Percentiles rank a stretch among this genome's conserved stretches.
Evolutionary conservation across 257 asterid species (phyloP).

Genomic region (Nicotiana tabacum): DNA sequence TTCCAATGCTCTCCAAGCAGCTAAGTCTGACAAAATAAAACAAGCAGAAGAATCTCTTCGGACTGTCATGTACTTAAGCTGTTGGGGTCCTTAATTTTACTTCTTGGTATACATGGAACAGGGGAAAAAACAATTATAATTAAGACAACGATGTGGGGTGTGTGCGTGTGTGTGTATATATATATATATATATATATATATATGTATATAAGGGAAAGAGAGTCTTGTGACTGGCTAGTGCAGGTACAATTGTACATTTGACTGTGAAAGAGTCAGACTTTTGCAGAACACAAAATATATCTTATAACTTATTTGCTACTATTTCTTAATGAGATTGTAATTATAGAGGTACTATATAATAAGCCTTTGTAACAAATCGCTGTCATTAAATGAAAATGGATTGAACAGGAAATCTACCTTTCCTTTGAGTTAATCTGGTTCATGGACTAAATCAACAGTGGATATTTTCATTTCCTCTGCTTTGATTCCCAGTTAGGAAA

Average conservation of each 20-base stretch:
- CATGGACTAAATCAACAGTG: neutral
- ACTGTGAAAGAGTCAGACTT: too few relatives aligned
- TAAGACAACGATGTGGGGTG: too few relatives aligned
- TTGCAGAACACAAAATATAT: neutral
- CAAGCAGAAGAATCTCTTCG: slow-evolving; percentile 54
- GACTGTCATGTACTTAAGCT: slow-evolving; percentile 60
- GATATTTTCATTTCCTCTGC: too few relatives aligned
- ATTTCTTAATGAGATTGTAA: too few relatives aligned
- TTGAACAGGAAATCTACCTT: neutral
- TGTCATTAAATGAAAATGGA: neutral
- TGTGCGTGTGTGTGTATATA: neutral
- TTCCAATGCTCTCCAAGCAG: slow-evolving; percentile 16
- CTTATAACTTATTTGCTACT: too few relatives aligned
- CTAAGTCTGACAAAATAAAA: slow-evolving; percentile 26
- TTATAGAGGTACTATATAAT: too few relatives aligned
- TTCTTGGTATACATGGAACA: neutral
- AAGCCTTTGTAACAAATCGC: neutral
- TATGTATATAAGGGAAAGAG: neutral
- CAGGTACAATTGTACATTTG: too few relatives aligned
- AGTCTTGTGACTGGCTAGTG: neutral
- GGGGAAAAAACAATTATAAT: too few relatives aligned
- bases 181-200: too few relatives aligned
- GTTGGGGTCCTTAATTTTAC: slow-evolving; percentile 47
- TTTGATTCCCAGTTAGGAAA: too few relatives aligned
- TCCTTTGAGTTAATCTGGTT: neutral